Evolutionary conservation across 345 rosid species (phyloP).

Genomic region (Eucalyptus sp.): DNA sequence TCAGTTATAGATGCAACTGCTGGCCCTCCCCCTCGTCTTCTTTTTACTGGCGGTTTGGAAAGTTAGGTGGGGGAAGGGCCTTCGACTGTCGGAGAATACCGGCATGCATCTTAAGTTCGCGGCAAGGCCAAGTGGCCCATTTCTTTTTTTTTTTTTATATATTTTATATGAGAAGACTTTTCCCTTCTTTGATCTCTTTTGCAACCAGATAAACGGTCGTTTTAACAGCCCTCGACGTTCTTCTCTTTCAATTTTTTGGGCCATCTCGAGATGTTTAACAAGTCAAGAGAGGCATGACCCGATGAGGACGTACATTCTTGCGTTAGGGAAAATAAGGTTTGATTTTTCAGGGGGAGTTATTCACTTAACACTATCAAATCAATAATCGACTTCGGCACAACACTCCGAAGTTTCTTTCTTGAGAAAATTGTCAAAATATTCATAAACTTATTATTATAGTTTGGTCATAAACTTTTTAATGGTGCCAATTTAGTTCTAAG

Average conservation of each 20-base stretch:
- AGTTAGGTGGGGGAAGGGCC: background rate
- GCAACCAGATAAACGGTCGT: background rate
- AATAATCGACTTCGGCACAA: background rate
- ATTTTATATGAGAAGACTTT: background rate
- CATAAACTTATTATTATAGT: too few species aligned
- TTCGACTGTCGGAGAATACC: background rate
- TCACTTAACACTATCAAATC: background rate
- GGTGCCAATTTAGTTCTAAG: accelerated
- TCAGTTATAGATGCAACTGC: background rate
- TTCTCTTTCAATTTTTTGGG: background rate
- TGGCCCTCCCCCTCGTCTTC: background rate
- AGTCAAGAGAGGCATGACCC: background rate
- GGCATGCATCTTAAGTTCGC: too few species aligned
- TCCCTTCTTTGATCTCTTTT: background rate
- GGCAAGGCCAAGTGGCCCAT: too few species aligned
- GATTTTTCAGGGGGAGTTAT: background rate
- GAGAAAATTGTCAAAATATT: too few species aligned
- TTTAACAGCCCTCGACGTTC: background rate
- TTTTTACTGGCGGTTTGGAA: background rate
- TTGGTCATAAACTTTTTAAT: too few species aligned
- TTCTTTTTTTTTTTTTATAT: too few species aligned
- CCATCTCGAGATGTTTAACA: background rate
- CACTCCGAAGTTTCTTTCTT: background rate
- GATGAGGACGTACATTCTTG: background rate
- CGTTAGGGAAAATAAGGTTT: background rate